Conservation (phyloP, 768 basidiomycete species). For the Neoboletus brunneissimus region DNA sequence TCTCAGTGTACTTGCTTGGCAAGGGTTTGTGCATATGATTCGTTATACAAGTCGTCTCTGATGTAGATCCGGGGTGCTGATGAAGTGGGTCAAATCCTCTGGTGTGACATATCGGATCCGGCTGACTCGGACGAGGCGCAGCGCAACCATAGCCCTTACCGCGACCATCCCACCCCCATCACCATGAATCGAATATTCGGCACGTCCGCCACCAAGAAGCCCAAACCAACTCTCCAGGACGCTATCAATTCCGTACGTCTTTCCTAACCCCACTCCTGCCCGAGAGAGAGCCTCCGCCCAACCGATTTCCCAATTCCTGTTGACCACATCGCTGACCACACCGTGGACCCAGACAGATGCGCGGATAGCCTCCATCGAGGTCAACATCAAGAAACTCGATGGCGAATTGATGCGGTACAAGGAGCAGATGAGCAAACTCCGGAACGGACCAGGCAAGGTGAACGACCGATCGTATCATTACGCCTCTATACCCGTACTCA, state of each 20-base stretch:
- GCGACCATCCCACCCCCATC: not conserved
- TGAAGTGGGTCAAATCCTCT: not conserved
- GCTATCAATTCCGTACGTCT: conserved; percentile 81
- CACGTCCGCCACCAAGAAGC: conserved; percentile 68
- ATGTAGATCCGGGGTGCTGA: not conserved
- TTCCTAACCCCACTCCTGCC: not conserved
- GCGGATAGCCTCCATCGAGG: conserved; percentile 85
- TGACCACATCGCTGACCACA: not conserved
- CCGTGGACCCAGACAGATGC: conserved; percentile 66
- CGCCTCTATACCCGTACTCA: not conserved
- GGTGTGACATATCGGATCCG: not conserved
- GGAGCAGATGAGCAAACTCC: conserved; percentile 92
- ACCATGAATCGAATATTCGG: conserved; percentile 87
- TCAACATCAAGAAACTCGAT: conserved; percentile 95
- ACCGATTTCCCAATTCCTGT: not conserved
- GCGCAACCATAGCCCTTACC: not conserved
- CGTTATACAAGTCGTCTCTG: not conserved
- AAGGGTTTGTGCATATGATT: not conserved
- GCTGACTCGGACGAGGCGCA: not conserved
- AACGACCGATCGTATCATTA: not conserved
- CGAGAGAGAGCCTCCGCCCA: not conserved
- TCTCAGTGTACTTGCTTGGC: not conserved
- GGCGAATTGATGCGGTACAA: conserved; percentile 90
- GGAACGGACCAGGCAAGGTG: conserved; percentile 95
- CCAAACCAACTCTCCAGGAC: conserved; percentile 83